A percentile compares a stretch with the other conserved stretches of the same genome.
Evolutionary conservation across 371 early-diverging fungal species (phyloP).

Genomic region (Globomyces sp.): DNA sequence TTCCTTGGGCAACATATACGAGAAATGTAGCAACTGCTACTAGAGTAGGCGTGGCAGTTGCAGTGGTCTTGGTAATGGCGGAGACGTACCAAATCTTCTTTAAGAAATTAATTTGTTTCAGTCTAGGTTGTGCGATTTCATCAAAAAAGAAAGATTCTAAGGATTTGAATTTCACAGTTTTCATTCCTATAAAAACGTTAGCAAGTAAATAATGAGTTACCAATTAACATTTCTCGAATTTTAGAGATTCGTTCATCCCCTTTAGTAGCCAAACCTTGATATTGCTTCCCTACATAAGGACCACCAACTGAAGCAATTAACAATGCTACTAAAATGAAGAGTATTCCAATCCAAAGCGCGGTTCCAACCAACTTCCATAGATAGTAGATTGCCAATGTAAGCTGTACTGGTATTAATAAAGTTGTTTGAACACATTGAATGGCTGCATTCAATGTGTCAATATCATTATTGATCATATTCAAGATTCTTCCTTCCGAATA

Average conservation of each 20-base stretch:
- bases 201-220: neutral
- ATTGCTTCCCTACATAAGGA: neutral
- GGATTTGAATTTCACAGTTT: conserved; percentile 32
- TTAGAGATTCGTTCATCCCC: conserved; percentile 8
- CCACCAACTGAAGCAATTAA: neutral
- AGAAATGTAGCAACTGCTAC: conserved; percentile 34
- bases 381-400: conserved; percentile 19
- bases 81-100: neutral
- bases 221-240: neutral
- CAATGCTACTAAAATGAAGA: conserved; percentile 14
- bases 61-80: neutral
- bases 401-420: conserved; percentile 23
- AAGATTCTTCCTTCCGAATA: conserved; percentile 12
- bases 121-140: conserved; percentile 21
- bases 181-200: conserved; percentile 18
- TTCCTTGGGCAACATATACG: conserved; percentile 15
- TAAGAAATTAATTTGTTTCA: conserved; percentile 15
- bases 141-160: conserved; percentile 23
- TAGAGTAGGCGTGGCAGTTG: conserved; percentile 22
- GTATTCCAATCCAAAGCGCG: conserved; percentile 28
- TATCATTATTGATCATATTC: conserved; percentile 13
- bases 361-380: conserved; percentile 24
- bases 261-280: neutral
- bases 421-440: neutral
- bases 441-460: neutral